A percentile compares a stretch with the other conserved stretches of the same genome.
Evolutionary conservation across 495 filamentous ascomycete species (phyloP).

Genomic region (Xylaria longipes): DNA sequence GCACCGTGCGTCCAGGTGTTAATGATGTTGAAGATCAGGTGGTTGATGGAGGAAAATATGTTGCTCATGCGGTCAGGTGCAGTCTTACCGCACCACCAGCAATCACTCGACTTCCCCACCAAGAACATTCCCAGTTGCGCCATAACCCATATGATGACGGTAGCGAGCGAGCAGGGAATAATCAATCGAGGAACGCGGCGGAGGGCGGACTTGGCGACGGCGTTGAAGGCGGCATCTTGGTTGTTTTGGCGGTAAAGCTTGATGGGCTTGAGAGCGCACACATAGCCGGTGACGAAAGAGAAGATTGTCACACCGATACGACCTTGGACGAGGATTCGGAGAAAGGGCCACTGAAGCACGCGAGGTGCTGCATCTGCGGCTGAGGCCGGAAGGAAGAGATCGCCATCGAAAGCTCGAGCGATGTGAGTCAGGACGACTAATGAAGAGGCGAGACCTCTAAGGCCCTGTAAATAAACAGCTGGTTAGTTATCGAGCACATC

Average conservation of each 20-base stretch:
- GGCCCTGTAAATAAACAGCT: constrained; percentile 51
- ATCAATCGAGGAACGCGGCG: constrained; percentile 68
- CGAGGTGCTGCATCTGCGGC: constrained; percentile 54
- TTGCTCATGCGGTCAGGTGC: constrained; percentile 52
- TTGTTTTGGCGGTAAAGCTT: constrained; percentile 64
- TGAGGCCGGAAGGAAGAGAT: constrained; percentile 62
- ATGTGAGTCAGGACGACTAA: constrained; percentile 70
- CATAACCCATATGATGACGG: constrained; percentile 62
- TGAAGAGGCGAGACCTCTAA: constrained; percentile 68
- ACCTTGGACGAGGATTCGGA: constrained; percentile 69
- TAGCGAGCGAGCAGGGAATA: constrained; percentile 64
- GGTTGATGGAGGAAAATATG: constrained; percentile 44
- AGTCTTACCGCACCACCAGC: constrained; percentile 65
- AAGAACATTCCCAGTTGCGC: constrained; percentile 66
- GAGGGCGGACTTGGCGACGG: constrained; percentile 67
- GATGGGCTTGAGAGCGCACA: constrained; percentile 70
- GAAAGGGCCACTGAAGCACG: constrained; percentile 63
- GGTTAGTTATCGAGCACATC: constrained; percentile 6
- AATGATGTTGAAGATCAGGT: constrained; percentile 54
- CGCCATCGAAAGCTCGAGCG: constrained; percentile 63
- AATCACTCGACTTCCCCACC: constrained; percentile 61
- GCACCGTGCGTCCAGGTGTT: constrained; percentile 64
- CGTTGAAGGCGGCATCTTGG: constrained; percentile 56
- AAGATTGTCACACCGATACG: constrained; percentile 71
- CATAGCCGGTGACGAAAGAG: constrained; percentile 70